Conservation (phyloP, 2,329 filamentous ascomycete species). For the Cladobotryum mycophilum region DNA sequence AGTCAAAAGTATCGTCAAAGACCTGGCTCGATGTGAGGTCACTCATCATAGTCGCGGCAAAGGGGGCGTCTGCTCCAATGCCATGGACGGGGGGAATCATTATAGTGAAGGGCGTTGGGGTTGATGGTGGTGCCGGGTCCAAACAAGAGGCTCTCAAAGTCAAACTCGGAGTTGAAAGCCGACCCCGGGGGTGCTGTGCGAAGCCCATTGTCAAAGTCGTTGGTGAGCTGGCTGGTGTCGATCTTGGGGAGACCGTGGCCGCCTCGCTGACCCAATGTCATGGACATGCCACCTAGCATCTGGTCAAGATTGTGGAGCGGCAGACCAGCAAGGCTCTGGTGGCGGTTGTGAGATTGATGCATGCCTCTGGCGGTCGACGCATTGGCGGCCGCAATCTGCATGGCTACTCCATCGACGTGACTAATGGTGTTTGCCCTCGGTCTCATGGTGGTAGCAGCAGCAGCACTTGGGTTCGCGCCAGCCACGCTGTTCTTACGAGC, state of each 20-base stretch:
- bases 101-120: constrained; percentile 74
- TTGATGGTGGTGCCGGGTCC: constrained; percentile 62
- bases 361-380: constrained; percentile 44
- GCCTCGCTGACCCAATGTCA: constrained; percentile 59
- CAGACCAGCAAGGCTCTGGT: constrained; percentile 67
- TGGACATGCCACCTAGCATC: constrained; percentile 67
- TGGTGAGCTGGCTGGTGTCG: constrained; percentile 66
- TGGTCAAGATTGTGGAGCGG: constrained; percentile 53
- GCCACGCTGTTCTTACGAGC: constrained; percentile 91
- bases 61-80: constrained; percentile 56
- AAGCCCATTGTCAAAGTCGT: constrained; percentile 62
- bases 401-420: constrained; percentile 72
- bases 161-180: constrained; percentile 53
- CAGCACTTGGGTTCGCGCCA: constrained; percentile 38
- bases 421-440: constrained; percentile 95
- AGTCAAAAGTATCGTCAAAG: constrained; percentile 77
- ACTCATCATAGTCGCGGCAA: constrained; percentile 47
- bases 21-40: constrained; percentile 52
- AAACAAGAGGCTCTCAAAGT: constrained; percentile 54
- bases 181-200: constrained; percentile 68
- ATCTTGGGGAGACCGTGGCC: constrained; percentile 72
- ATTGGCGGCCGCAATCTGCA: constrained; percentile 62
- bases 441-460: constrained; percentile 57
- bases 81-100: constrained; percentile 63
- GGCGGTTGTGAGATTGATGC: constrained; percentile 57